Percentiles rank a stretch among this genome's conserved stretches.
Evolutionary conservation across 83 land plant genomes (phyloP).

Genomic region (Diphasiastrum complanatum): DNA sequence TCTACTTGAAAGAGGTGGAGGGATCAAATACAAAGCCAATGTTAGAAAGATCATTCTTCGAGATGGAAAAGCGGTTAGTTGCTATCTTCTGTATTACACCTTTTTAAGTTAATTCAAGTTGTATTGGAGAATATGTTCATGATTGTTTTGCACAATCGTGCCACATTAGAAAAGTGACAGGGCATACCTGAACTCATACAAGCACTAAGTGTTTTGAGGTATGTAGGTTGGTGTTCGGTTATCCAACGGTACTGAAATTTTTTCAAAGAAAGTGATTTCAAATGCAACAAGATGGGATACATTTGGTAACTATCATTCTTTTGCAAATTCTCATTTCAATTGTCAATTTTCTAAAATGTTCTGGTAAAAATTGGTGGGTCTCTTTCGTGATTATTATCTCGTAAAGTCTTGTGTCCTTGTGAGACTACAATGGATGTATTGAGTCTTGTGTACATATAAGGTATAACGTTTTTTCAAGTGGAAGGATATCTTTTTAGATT

Average conservation of each 20-base stretch:
- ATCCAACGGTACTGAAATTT: conserved; percentile 66
- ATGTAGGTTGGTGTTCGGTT: conserved; percentile 84
- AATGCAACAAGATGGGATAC: conserved; percentile 99
- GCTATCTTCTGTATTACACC: no score
- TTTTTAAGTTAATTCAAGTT: no score
- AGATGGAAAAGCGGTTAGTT: conserved; percentile 82
- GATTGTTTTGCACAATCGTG: neutral
- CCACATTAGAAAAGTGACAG: neutral
- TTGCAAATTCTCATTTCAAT: neutral
- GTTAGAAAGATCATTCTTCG: conserved; percentile 58
- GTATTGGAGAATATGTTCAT: no score
- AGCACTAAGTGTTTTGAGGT: neutral
- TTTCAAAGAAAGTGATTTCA: conserved; percentile 74
- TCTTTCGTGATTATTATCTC: neutral
- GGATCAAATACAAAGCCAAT: conserved; percentile 84
- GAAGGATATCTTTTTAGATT: no score
- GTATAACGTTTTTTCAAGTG: no score
- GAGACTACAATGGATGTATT: no score
- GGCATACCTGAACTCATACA: neutral
- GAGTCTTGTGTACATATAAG: no score
- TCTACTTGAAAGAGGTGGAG: conserved; percentile 69
- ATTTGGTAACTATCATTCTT: conserved; percentile 46
- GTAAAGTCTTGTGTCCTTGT: no score
- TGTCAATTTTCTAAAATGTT: neutral
- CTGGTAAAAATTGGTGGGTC: neutral